Evolutionary conservation across 192 early-diverging fungal species (phyloP), one percentile per base, ranked within the genome.

Genomic region (Backusella westeae): DNA sequence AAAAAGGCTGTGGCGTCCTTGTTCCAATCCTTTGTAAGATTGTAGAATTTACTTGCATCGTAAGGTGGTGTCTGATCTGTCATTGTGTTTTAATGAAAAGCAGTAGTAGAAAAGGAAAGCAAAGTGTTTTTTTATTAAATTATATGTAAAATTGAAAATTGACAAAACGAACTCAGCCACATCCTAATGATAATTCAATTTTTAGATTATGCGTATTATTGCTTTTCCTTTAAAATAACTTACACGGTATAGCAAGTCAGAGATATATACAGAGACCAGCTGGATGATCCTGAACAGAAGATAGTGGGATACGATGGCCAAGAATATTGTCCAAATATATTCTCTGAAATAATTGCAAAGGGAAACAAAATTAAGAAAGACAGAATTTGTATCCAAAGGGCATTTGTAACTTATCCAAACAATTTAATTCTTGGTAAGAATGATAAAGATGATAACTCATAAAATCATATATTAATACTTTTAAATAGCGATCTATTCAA

Each of bases 1-100:
- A 75, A 36, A 42, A 67, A 67, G 15, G 59, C 26, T 14, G 56
- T 75, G 17, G 74, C 41, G 3, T 75, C 63, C 4, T 32, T 66
- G 17, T 21, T 66, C 74, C 74, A 75, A 26, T 44, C 29, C 3
- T 71, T 71, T 44, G 70, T 71, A 17, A 46, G n/a, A 6, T 49
- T 29, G 41, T 29, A 32, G 29, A 46, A 71, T 17, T 44, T 41
- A 17, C 26, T 49, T 29, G 39, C 7, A 15, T 71, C 44, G 1
- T 71, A 71, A 63, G 3, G 23, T 63, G 56, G 9, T 1, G 53
- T 63, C 29, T 63, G 56, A 12, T 63, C 56, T 63, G 23, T 29
- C 56, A 63, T 63, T 63, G 26, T 63, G 12, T 23, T 10, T 23
- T 12, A 23, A 59, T 59, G 23, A 59, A 59, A 59, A n/a, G 7